Conservation (phyloP, 495 filamentous ascomycete genomes). For the Umbilicaria muhlenbergii region DNA sequence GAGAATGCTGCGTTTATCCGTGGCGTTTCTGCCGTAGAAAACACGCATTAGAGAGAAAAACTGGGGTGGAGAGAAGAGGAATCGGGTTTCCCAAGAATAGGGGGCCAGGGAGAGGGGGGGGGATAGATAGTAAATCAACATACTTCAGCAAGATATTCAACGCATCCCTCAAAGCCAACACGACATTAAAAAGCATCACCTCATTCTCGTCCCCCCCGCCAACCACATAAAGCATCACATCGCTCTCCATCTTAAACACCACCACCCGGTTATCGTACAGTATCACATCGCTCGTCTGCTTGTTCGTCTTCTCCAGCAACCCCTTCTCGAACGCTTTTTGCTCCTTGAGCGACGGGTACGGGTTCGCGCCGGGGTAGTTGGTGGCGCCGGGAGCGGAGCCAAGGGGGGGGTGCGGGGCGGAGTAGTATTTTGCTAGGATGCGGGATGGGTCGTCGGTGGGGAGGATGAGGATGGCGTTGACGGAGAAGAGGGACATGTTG, state of each 20-base stretch:
- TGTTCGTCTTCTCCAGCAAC: slow-evolving; percentile 87
- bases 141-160: slow-evolving; percentile 88
- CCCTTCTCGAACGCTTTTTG: slow-evolving; percentile 96
- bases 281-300: slow-evolving; percentile 88
- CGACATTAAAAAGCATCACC: slow-evolving; percentile 85
- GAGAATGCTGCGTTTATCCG: slow-evolving; percentile 92
- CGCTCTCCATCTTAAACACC: slow-evolving; percentile 93
- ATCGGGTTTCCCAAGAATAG: background rate
- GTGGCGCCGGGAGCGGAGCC: slow-evolving; percentile 28
- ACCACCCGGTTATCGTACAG: slow-evolving; percentile 90
- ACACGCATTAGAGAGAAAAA: background rate
- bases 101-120: background rate
- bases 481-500: slow-evolving; percentile 72
- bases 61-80: background rate
- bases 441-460: slow-evolving; percentile 74
- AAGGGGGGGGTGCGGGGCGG: slow-evolving; percentile 59
- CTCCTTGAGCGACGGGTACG: slow-evolving; percentile 79
- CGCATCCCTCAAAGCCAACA: slow-evolving; percentile 75
- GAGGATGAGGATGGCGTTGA: slow-evolving; percentile 86
- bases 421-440: slow-evolving; percentile 94
- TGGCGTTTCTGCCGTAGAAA: slow-evolving; percentile 48
- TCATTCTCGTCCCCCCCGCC: slow-evolving; percentile 91
- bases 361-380: slow-evolving; percentile 51
- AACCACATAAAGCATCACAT: slow-evolving; percentile 94
- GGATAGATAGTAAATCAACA: slow-evolving; percentile 12